These are phyloP conservation scores for Lipomyces sp. DNA, from an alignment of 805 yeast species.

Conservation along the genomic window DNA sequence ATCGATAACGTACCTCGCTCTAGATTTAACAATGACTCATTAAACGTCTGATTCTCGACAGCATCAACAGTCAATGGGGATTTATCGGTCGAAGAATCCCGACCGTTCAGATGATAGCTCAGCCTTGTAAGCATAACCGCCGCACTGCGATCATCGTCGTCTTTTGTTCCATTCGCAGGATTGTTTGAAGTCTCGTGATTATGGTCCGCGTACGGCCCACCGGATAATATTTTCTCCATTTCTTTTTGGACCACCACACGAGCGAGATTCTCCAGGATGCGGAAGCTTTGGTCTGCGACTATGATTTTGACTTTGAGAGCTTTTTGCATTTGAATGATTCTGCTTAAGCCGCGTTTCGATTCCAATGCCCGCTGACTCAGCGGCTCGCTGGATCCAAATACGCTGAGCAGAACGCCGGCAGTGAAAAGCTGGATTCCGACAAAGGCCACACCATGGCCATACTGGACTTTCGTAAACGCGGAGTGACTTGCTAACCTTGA, in stretches of 20 bases:
- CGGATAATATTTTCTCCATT: slow-evolving; percentile 31
- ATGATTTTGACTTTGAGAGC: slow-evolving; percentile 12
- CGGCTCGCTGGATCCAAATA: slow-evolving; percentile 32
- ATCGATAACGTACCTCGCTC: slow-evolving; percentile 10
- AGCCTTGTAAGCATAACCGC: slow-evolving; percentile 13
- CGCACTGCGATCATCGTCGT: slow-evolving; percentile 26
- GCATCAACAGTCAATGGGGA: background rate
- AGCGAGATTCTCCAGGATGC: slow-evolving; percentile 31
- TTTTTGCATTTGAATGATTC: slow-evolving; percentile 32
- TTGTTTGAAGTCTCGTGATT: background rate
- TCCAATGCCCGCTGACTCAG: slow-evolving; percentile 31
- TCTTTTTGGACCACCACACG: slow-evolving; percentile 30
- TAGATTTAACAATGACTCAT: background rate
- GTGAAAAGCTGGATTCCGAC: slow-evolving; percentile 29
- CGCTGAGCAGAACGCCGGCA: slow-evolving; percentile 29
- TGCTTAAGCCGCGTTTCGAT: slow-evolving; percentile 29
- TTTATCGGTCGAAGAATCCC: background rate
- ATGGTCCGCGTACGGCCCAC: slow-evolving; percentile 9
- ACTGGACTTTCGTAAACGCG: slow-evolving; percentile 19
- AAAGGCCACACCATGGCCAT: slow-evolving; percentile 24
- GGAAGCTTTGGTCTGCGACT: slow-evolving; percentile 14
- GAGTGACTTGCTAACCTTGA: slow-evolving; percentile 20
- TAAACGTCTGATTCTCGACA: slow-evolving; percentile 4
- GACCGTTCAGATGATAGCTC: slow-evolving; percentile 9
- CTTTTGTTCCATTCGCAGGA: background rate